phyloP scores from a whole-genome alignment of 1,284 basidiomycete species.

The Puccinia polysora region DNA sequence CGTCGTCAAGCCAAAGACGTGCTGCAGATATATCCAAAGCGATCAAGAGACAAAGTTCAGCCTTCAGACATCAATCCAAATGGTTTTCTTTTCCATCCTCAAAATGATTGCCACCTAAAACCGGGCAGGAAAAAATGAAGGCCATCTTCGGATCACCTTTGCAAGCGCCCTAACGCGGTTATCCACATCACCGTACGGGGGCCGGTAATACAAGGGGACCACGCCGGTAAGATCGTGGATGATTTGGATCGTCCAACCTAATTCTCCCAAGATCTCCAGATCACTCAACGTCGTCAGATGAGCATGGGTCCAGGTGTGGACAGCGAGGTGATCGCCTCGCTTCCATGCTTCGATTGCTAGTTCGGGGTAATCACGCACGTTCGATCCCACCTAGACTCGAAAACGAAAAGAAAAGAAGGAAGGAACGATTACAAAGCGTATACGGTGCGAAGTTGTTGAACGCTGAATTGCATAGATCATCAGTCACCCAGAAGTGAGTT shows the following conservation, averaged over 20 bases:
- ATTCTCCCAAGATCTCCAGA: conserved; percentile 65
- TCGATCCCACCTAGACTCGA: background rate
- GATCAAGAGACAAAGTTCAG: too few species aligned
- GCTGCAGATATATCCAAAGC: too few species aligned
- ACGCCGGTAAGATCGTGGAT: conserved; percentile 73
- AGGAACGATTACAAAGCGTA: background rate
- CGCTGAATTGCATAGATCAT: too few species aligned
- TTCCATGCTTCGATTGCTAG: conserved; percentile 24
- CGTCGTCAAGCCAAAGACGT: conserved; percentile 1
- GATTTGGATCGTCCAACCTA: conserved; percentile 76
- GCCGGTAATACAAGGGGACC: conserved; percentile 56
- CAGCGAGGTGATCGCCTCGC: conserved; percentile 45
- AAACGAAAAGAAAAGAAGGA: background rate
- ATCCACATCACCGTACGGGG: conserved; percentile 72
- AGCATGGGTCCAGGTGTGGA: conserved; percentile 68
- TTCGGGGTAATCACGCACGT: background rate
- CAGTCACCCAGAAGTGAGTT: conserved; percentile 14
- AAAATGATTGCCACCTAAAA: too few species aligned
- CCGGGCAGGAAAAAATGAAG: too few species aligned
- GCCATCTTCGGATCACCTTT: too few species aligned
- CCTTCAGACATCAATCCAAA: too few species aligned
- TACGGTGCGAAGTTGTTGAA: too few species aligned
- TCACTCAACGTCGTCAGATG: conserved; percentile 71
- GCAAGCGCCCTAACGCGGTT: conserved; percentile 49
- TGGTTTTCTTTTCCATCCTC: too few species aligned